Conservation (phyloP, 176 grass and related monocot species). For the Ensete ventricosum region DNA sequence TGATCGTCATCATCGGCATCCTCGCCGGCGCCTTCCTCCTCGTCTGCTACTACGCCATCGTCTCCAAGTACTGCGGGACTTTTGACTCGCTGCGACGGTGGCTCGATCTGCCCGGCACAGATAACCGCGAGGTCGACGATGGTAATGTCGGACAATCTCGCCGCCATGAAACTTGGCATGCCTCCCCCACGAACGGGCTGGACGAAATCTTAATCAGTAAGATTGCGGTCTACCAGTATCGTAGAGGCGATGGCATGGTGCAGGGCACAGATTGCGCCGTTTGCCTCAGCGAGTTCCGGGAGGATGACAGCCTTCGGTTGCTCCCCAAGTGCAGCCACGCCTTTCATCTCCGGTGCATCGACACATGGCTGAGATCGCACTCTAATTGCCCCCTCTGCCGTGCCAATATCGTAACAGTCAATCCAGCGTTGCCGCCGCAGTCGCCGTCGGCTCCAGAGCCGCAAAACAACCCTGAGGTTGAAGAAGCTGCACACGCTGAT, state of each 20-base stretch:
- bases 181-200: not conserved
- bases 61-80: slow-evolving; percentile 8
- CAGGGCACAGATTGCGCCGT: not conserved
- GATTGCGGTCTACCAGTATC: not conserved
- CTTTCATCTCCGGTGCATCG: slow-evolving; percentile 72
- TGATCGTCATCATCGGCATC: not conserved
- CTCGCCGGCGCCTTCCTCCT: slow-evolving; percentile 3
- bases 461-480: not conserved
- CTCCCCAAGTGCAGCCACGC: slow-evolving; percentile 80
- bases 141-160: not conserved
- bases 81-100: not conserved
- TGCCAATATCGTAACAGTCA: not conserved
- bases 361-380: slow-evolving; percentile 7
- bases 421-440: not conserved
- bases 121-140: not conserved
- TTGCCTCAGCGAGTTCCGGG: slow-evolving; percentile 76
- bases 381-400: slow-evolving; percentile 6
- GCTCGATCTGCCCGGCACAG: not conserved
- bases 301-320: slow-evolving; percentile 50
- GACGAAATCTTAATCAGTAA: not conserved
- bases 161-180: not conserved
- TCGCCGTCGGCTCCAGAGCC: not conserved
- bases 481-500: not conserved
- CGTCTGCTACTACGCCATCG: slow-evolving; percentile 14
- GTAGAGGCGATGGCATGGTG: not conserved